Evolutionary conservation across 495 filamentous ascomycete genomes (phyloP).

Genomic region (Penicillium maclennaniae): DNA sequence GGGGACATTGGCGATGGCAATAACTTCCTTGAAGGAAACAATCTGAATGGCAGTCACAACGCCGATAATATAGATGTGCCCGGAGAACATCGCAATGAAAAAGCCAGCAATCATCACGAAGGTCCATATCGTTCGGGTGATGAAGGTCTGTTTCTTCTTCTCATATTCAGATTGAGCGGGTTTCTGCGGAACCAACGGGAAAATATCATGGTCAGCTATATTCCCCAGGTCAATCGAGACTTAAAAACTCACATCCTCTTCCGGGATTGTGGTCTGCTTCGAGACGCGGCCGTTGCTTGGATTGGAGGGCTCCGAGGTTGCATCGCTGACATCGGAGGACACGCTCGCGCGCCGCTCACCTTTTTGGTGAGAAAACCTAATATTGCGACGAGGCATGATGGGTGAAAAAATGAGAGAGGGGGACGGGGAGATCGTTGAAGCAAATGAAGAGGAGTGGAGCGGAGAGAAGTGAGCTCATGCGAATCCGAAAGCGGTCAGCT

Average conservation of each 20-base stretch:
- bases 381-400: slow-evolving; percentile 71
- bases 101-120: slow-evolving; percentile 95
- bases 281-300: slow-evolving; percentile 43
- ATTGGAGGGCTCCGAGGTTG: slow-evolving; percentile 58
- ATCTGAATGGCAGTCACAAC: slow-evolving; percentile 93
- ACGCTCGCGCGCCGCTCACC: slow-evolving; percentile 64
- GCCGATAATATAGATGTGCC: slow-evolving; percentile 93
- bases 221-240: background rate
- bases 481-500: slow-evolving; percentile 27
- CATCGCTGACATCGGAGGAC: slow-evolving; percentile 73
- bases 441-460: slow-evolving; percentile 8
- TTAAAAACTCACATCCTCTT: slow-evolving; percentile 46
- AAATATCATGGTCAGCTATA: background rate
- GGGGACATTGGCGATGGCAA: slow-evolving; percentile 93
- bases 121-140: slow-evolving; percentile 96
- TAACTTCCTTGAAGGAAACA: slow-evolving; percentile 98
- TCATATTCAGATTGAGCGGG: slow-evolving; percentile 73
- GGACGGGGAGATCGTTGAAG: slow-evolving; percentile 3
- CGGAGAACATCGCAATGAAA: slow-evolving; percentile 85
- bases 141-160: slow-evolving; percentile 98
- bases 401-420: slow-evolving; percentile 7
- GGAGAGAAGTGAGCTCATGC: slow-evolving; percentile 25
- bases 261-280: slow-evolving; percentile 45
- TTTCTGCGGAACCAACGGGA: slow-evolving; percentile 28
- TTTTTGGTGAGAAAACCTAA: slow-evolving; percentile 74